Percentiles rank a stretch among this genome's conserved stretches.
phyloP scores from a whole-genome alignment of 1,139 yeast genomes.

The Magnusiomyces paraingens region DNA sequence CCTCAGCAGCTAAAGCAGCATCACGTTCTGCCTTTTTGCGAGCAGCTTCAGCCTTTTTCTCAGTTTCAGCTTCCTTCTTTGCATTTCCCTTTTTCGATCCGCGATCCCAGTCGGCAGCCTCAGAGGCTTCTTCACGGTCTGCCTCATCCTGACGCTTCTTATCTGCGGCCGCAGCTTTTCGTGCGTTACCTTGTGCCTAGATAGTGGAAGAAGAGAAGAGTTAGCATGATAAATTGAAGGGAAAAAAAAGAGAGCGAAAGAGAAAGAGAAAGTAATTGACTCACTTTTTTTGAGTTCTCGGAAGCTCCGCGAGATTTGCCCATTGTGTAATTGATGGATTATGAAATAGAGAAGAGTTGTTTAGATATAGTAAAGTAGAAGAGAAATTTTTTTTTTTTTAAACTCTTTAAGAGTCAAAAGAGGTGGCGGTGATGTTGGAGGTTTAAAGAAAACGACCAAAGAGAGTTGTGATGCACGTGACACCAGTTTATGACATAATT shows the following conservation, averaged over 20 bases:
- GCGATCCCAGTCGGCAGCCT: slow-evolving; percentile 61
- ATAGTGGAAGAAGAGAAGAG: slow-evolving; percentile 3
- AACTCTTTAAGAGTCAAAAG: too few species aligned
- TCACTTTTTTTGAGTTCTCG: slow-evolving; percentile 50
- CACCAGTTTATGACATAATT: too few species aligned
- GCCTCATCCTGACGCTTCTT: slow-evolving; percentile 52
- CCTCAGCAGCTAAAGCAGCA: slow-evolving; percentile 53
- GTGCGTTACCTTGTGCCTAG: slow-evolving; percentile 60
- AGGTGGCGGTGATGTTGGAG: too few species aligned
- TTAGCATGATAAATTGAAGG: background rate
- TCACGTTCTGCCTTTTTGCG: slow-evolving; percentile 40
- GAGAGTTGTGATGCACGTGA: too few species aligned
- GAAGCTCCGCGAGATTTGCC: slow-evolving; percentile 47
- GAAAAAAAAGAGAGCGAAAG: background rate
- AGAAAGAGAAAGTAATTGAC: background rate
- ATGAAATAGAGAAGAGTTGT: too few species aligned
- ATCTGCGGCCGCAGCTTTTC: slow-evolving; percentile 61
- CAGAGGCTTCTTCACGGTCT: slow-evolving; percentile 45
- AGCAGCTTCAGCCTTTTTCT: slow-evolving; percentile 37
- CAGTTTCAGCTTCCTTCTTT: slow-evolving; percentile 53
- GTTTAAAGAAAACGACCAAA: too few species aligned
- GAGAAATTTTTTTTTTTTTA: too few species aligned
- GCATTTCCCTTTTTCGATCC: slow-evolving; percentile 67
- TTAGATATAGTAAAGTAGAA: too few species aligned
- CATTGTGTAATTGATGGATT: slow-evolving; percentile 28